Evolutionary conservation across 129 eudicot species (phyloP), one percentile per base, ranked within the genome.

Genomic region (Ambrosia artemisiifolia): DNA sequence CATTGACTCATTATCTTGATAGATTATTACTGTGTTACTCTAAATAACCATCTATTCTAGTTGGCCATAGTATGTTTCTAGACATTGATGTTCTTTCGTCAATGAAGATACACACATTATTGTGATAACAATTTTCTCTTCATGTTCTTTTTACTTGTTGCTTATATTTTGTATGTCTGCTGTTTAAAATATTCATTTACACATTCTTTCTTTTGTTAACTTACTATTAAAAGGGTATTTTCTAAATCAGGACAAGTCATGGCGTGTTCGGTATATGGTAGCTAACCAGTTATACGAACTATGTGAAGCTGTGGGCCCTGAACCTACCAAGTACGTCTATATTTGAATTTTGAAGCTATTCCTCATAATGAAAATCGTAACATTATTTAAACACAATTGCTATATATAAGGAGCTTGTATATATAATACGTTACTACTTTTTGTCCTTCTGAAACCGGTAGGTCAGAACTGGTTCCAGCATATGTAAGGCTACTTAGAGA

Each of bases 231-330:
- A 65, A 32, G 10, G 30, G 30, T 50, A 61, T 60, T 24, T 35
- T 65, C 68, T 51, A 70, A 67, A 72, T 76, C 92, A 91, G 97
- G 97, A 91, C 74, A 91, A 91, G 82, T 91, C 97, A 33, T 91
- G 97, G 97, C 96, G 97, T 78, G 97, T 91, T 35, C 88, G 97
- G 42, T 88, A 91, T 79, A 91, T 86, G 97, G 97, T 91, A 78
- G 97, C 97, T 16, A 91, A 91, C 71, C 97, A 91, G 70, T 70
- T 91, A 40, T 40, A 40, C 9, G 44, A 40, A 40, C 44, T 40
- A 40, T 40, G 44, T 40, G 44, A 40, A 40, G 44, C 44, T 40
- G 44, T 40, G 11, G 44, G 44, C 44, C 44, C 44, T 40, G 44
- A 40, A 40, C 44, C 92, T 68, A 91, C 97, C 57, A 88, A 89